These are phyloP conservation scores for Schoenoplectus tabernaemontani DNA, from an alignment of 202 grass and related monocot species.

Conservation along the genomic window DNA sequence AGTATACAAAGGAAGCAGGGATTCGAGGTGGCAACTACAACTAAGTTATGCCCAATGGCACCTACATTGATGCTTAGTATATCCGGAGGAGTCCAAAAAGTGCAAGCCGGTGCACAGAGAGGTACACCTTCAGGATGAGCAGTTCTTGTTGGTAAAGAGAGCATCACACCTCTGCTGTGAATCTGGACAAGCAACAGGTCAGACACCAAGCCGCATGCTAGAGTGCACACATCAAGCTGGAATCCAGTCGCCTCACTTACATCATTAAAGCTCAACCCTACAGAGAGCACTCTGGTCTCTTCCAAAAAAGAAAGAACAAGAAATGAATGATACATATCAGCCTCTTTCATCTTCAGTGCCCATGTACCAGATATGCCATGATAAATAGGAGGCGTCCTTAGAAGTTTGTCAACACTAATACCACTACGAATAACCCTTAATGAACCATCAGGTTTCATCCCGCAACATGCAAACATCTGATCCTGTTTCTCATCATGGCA, in stretches of 20 bases:
- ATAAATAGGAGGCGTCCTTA: slow-evolving; percentile 73
- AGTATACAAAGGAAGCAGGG: slow-evolving; percentile 77
- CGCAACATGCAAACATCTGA: slow-evolving; percentile 91
- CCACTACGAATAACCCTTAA: slow-evolving; percentile 77
- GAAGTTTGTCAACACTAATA: slow-evolving; percentile 89
- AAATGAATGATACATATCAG: slow-evolving; percentile 87
- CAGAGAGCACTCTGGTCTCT: slow-evolving; percentile 93
- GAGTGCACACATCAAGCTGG: slow-evolving; percentile 84
- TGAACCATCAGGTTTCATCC: slow-evolving; percentile 93
- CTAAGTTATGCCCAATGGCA: slow-evolving; percentile 65
- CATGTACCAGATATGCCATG: slow-evolving; percentile 83
- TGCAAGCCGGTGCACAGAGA: slow-evolving; percentile 52
- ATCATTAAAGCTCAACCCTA: slow-evolving; percentile 94
- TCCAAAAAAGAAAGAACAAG: slow-evolving; percentile 96
- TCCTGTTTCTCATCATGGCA: slow-evolving; percentile 89
- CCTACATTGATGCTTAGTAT: slow-evolving; percentile 74
- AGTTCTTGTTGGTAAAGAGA: slow-evolving; percentile 74
- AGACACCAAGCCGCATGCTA: slow-evolving; percentile 83
- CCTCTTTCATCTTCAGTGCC: slow-evolving; percentile 84
- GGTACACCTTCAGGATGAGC: slow-evolving; percentile 70
- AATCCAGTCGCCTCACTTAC: slow-evolving; percentile 85
- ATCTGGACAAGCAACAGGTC: slow-evolving; percentile 87
- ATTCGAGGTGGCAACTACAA: slow-evolving; percentile 88
- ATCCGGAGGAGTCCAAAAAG: slow-evolving; percentile 59
- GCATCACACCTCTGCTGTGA: slow-evolving; percentile 72